These are phyloP conservation scores for Takashimella koratensis DNA, from an alignment of 1,284 basidiomycete genomes.

Conservation along the genomic window DNA sequence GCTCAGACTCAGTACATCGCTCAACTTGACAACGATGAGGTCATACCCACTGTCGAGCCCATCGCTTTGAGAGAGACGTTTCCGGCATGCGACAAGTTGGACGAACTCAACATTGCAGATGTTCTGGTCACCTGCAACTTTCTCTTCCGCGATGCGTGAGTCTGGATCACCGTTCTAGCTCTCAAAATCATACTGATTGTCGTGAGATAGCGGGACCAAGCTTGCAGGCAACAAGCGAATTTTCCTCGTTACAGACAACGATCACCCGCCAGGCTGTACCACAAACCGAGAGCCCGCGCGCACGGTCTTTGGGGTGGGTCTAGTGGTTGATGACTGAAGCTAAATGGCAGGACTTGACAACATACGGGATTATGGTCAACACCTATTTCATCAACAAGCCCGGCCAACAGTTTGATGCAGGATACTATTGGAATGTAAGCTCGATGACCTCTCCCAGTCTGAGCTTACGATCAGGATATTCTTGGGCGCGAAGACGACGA, in stretches of 20 bases:
- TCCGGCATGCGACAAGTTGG: conserved; percentile 28
- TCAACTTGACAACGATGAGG: conserved; percentile 16
- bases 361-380: conserved; percentile 76
- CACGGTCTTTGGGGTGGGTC: conserved; percentile 39
- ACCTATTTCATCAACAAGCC: conserved; percentile 84
- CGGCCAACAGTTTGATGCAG: conserved; percentile 66
- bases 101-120: conserved; percentile 61
- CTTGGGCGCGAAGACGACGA: conserved; percentile 59
- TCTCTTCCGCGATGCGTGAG: conserved; percentile 78
- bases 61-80: conserved; percentile 34
- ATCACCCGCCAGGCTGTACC: conserved; percentile 54
- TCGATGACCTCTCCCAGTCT: not conserved
- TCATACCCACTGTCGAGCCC: conserved; percentile 27
- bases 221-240: conserved; percentile 78
- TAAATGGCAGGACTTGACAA: conserved; percentile 66
- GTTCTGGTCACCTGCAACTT: conserved; percentile 83
- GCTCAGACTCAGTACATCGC: conserved; percentile 32
- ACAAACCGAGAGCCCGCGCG: conserved; percentile 37
- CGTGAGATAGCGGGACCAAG: conserved; percentile 62
- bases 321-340: not conserved
- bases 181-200: conserved; percentile 11
- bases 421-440: conserved; percentile 79
- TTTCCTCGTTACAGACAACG: conserved; percentile 89
- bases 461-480: conserved; percentile 48
- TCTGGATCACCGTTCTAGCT: conserved; percentile 1